phyloP scores from a whole-genome alignment of 495 filamentous ascomycete genomes.

The Letharia columbiana region DNA sequence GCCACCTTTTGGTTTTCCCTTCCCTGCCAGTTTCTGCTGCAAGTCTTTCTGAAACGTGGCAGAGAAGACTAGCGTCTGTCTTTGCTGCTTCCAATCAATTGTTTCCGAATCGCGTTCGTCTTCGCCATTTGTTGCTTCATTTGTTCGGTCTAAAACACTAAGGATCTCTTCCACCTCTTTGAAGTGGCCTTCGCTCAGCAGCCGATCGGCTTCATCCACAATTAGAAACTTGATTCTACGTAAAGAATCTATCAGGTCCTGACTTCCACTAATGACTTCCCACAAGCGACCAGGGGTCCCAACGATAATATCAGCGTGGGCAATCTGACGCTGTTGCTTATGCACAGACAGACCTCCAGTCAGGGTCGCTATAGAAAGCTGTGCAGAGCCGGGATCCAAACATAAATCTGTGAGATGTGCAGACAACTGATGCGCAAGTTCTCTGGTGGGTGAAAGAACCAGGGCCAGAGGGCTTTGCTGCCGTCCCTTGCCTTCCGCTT shows the following conservation, averaged over 20 bases:
- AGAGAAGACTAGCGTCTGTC: constrained; percentile 93
- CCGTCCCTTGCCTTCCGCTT: constrained; percentile 20
- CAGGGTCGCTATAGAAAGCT: constrained; percentile 65
- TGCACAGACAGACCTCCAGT: constrained; percentile 87
- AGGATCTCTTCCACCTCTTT: constrained; percentile 87
- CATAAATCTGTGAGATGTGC: constrained; percentile 71
- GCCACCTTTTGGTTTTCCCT: constrained; percentile 44
- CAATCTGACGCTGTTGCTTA: constrained; percentile 78
- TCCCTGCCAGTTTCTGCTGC: constrained; percentile 82
- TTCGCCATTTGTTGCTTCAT: constrained; percentile 37
- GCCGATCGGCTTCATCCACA: constrained; percentile 87
- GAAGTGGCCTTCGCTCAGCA: constrained; percentile 88
- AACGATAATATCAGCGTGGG: constrained; percentile 72
- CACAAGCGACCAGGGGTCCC: constrained; percentile 89
- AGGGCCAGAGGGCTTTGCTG: constrained; percentile 57
- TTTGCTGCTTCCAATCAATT: constrained; percentile 26
- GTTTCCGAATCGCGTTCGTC: constrained; percentile 25
- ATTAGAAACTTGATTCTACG: constrained; percentile 70
- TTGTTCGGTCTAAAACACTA: constrained; percentile 56
- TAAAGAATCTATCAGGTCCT: constrained; percentile 55
- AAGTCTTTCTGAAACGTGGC: constrained; percentile 87
- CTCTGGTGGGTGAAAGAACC: constrained; percentile 86
- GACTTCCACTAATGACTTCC: constrained; percentile 72
- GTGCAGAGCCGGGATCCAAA: constrained; percentile 44
- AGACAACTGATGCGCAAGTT: constrained; percentile 82